Base-by-base conservation (phyloP, 352 stramenopile species). In the Phytophthora pisi region DNA sequence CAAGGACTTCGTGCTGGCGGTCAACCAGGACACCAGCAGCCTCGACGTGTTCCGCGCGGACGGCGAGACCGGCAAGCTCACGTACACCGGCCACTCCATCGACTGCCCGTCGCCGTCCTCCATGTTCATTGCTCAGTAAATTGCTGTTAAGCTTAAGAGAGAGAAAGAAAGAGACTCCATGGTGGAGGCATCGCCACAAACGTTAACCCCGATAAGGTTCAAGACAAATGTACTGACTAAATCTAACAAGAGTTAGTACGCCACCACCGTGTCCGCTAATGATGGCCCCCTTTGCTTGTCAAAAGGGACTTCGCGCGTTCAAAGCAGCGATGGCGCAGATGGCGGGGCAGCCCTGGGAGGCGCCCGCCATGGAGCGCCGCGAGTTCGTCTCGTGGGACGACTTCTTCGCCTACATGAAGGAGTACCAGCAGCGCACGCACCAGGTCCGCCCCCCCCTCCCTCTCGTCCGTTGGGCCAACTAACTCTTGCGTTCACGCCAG, bases 11-110 rank as follows among this genome's bases (percentile, higher is more conserved):
- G 7, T 93, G 67, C 51, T 93, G 42, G 84, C 82, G 6, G 66
- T 84, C 3, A 88, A 89, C 68, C 84, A 93, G 58, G 76, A 90
- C 63, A 80, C 82, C 11, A 73, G 81, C 75, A 77, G 64, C 51
- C 73, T 93, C 28, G 51, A 87, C 51, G 77, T 91, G 28, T 93
- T 89, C 79, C 68, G 61, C 16, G 60, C 82, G 26, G 72, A 92
- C 61, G 1, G n/a, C 0, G 47, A 51, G 38, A 89, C 74, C 1
- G 82, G 84, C 18, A 70, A 74, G 49, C 68, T 90, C 42, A 75
- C 62, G 51, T 86, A 82, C 72, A 75, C 77, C 10, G 73, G 71
- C 72, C 57, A 89, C 49, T 80, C 70, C 7, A 61, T 78, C 31
- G 64, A 75, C 30, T 83, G 72, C 50, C 66, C 74, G 58, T 90